These are phyloP conservation scores for Eucalyptus leucophloia DNA, from an alignment of 345 rosid species.

Conservation along the genomic window DNA sequence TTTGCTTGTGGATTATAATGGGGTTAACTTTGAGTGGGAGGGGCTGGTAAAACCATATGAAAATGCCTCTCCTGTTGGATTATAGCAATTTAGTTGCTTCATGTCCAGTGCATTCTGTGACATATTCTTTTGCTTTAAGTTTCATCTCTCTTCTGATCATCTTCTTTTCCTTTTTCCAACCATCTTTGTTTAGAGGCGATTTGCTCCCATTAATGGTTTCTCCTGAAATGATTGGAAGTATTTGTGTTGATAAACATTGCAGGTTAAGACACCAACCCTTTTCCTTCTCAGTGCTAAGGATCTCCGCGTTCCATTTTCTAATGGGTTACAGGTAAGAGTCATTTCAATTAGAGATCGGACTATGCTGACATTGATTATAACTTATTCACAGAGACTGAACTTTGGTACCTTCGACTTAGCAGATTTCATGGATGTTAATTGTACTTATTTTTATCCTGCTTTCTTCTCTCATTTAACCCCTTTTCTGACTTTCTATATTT, in stretches of 20 bases:
- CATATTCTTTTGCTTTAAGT: not conserved
- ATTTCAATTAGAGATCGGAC: not conserved
- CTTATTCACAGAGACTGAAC: not conserved
- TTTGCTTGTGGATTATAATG: not conserved
- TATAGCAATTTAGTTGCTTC: not conserved
- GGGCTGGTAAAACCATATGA: not conserved
- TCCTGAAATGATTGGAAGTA: not conserved
- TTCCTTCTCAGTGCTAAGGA: slow-evolving; percentile 78
- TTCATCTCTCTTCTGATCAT: not conserved
- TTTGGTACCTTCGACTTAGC: not conserved
- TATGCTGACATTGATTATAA: not conserved
- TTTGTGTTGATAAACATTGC: not conserved
- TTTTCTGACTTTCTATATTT: not conserved
- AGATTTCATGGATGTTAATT: not conserved
- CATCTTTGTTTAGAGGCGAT: not conserved
- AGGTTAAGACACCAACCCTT: slow-evolving; percentile 90
- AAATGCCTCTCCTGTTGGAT: not conserved
- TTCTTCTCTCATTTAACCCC: not conserved
- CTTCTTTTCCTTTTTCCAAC: not conserved
- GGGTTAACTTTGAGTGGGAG: not conserved
- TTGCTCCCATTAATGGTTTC: not conserved
- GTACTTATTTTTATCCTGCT: not conserved
- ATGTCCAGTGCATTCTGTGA: not conserved
- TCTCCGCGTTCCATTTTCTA: slow-evolving; percentile 80
- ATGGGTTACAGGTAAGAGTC: slow-evolving; percentile 68